phyloP scores from a whole-genome alignment of 108 stramenopile species.

The Nannochloropsis oceanica region DNA sequence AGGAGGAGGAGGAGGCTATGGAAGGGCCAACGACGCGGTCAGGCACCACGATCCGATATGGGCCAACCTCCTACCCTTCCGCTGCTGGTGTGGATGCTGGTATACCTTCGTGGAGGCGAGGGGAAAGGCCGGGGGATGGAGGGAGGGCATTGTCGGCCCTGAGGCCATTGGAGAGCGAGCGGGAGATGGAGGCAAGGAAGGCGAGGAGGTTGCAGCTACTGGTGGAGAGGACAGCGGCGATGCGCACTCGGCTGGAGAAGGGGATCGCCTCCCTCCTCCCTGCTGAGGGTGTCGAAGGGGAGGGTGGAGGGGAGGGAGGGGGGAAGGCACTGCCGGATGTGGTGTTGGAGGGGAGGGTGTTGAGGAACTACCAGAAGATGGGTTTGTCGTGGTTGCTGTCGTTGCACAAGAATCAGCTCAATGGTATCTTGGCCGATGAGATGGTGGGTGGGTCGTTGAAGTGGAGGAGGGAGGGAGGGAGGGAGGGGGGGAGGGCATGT shows the following conservation, averaged over 20 bases:
- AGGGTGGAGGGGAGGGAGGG: neutral
- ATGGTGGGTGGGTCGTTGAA: neutral
- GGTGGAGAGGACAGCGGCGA: neutral
- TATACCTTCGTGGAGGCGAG: neutral
- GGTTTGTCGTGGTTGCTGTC: neutral
- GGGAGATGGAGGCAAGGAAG: neutral
- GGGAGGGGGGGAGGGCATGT: neutral
- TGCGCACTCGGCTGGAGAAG: neutral
- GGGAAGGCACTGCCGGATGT: neutral
- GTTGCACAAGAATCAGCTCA: neutral
- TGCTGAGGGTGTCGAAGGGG: neutral
- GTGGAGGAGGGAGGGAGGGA: neutral
- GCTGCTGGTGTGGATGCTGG: too few relatives aligned
- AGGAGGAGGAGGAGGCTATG: neutral
- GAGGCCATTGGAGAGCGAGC: neutral
- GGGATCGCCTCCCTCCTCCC: neutral
- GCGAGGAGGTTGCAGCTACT: neutral
- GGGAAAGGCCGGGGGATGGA: neutral
- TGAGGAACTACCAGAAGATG: neutral
- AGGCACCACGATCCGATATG: neutral
- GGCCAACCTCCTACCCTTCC: neutral
- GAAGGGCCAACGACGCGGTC: neutral
- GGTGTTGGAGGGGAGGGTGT: neutral
- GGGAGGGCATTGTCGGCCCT: neutral
- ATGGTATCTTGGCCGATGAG: neutral